These are phyloP conservation scores for Ampelomyces quisqualis DNA, from an alignment of 2,329 filamentous ascomycete species.

Conservation along the genomic window DNA sequence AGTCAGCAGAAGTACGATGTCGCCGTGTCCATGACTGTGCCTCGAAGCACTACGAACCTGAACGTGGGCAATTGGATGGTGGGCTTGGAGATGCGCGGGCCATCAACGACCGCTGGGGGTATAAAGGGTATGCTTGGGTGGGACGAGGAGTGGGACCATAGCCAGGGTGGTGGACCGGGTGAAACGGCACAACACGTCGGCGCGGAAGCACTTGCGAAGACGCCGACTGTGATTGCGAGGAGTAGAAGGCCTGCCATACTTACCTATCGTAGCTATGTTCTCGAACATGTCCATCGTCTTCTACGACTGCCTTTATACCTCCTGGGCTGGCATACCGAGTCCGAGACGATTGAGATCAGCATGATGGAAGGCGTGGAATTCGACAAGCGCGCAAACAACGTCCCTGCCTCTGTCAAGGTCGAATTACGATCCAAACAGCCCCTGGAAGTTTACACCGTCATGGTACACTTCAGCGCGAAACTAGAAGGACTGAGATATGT, in stretches of 20 bases:
- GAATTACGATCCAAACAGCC: conserved; percentile 69
- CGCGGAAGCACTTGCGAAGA: not conserved
- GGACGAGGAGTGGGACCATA: conserved; percentile 37
- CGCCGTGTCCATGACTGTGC: conserved; percentile 70
- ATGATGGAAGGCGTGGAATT: conserved; percentile 78
- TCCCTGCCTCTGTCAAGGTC: conserved; percentile 58
- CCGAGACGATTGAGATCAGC: conserved; percentile 62
- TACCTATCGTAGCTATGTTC: conserved; percentile 66
- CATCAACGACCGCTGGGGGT: conserved; percentile 9
- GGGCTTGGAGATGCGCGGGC: conserved; percentile 65
- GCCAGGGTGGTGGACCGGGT: conserved; percentile 13
- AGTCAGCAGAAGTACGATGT: conserved; percentile 84
- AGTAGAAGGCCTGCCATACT: conserved; percentile 67
- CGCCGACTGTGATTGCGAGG: conserved; percentile 2
- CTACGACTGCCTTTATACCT: conserved; percentile 65
- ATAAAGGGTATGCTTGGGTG: conserved; percentile 29
- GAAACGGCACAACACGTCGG: conserved; percentile 10
- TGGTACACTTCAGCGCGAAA: conserved; percentile 69
- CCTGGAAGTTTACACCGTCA: conserved; percentile 74
- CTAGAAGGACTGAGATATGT: conserved; percentile 70
- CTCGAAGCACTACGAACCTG: conserved; percentile 74
- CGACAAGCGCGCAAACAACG: conserved; percentile 51
- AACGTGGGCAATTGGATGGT: conserved; percentile 93
- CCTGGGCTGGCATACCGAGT: conserved; percentile 64
- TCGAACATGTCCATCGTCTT: conserved; percentile 29